Percentiles rank a stretch among this genome's conserved stretches.
Evolutionary conservation across 257 asterid species (phyloP).

Genomic region (Ajuga chamaepitys): DNA sequence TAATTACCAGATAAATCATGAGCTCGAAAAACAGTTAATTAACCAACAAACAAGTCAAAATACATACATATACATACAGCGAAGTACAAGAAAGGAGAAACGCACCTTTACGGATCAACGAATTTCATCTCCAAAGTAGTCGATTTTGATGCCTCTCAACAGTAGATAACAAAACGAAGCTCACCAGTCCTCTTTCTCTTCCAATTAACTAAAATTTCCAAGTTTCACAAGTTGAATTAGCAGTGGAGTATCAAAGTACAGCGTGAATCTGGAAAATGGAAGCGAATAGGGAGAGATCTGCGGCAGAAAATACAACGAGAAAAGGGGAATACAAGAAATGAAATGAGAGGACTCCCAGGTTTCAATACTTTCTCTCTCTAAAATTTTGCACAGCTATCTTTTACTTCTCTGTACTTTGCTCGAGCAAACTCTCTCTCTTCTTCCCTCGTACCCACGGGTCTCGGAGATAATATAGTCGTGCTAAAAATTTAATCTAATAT

Average conservation of each 20-base stretch:
- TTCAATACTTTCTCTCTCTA: constrained; percentile 2
- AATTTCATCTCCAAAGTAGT: constrained; percentile 11
- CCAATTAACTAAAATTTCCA: background rate
- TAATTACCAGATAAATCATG: background rate
- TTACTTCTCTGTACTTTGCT: constrained; percentile 22
- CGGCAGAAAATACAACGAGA: background rate
- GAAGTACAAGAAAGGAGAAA: background rate
- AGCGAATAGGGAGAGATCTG: constrained; percentile 24
- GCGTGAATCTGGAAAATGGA: constrained; percentile 16
- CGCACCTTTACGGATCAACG: constrained; percentile 23
- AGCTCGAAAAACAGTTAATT: constrained; percentile 8
- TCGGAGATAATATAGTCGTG: no score
- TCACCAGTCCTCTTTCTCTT: background rate
- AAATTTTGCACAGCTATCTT: constrained; percentile 9
- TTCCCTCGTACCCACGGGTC: no score
- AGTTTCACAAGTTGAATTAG: background rate
- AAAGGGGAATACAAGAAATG: background rate
- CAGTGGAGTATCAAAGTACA: background rate
- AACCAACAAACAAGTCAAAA: background rate
- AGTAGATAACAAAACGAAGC: background rate
- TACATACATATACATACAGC: background rate
- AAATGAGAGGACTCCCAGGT: constrained; percentile 6
- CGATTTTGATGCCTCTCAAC: constrained; percentile 1
- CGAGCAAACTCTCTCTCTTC: constrained; percentile 6
- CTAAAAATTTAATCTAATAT: no score